Base-by-base conservation (phyloP, 2,329 filamentous ascomycete species). In the Neonectria sp. region DNA sequence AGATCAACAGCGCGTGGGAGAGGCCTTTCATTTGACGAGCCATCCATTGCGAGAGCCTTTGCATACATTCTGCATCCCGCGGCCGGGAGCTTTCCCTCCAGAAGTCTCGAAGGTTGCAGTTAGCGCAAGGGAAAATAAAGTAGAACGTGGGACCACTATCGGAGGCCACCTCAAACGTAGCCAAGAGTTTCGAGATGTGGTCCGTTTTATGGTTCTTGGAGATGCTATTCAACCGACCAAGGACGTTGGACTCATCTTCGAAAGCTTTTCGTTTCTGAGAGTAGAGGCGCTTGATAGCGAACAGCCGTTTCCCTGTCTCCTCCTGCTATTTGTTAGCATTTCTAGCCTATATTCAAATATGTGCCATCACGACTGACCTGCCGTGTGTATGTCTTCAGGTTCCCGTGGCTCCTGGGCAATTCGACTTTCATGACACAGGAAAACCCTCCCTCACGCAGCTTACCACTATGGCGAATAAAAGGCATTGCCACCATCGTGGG, bases 51-150 rank as follows among this genome's bases (percentile, higher is more conserved):
- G 45, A 51, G 46, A 37, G 37, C 6, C 24, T 40, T 6, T 24
- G 7, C 8, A 40, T 46, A 3, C 15, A n/a, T 4, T 11, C 57
- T n/a, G 1, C 46, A 15, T 45, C 43, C n/a, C 57, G 24, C 4
- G 5, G 12, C 8, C 24, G 27, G 25, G 58, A 53, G 35, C 48
- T 13, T 13, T 9, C 9, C 7, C 33, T 29, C 63, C 63, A 66
- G 31, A 66, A 63, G 6, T 63, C 52, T 4, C 40, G 21, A 4
- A 66, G 63, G 2, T 66, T 63, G 4, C 31, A 46, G 6, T 63
- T 45, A 12, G 63, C 63, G 13, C 52, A 66, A 25, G 63, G 63
- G 15, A 66, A 62, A 25, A 66, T 24, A 15, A 66, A 53, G 13
- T 63, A 66, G 35, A 66, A 66, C 17, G 25, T 52, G 2, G 59